Evolutionary conservation across 805 yeast species (phyloP), one percentile per base, ranked within the genome.

Genomic region (Candida insectalens): DNA sequence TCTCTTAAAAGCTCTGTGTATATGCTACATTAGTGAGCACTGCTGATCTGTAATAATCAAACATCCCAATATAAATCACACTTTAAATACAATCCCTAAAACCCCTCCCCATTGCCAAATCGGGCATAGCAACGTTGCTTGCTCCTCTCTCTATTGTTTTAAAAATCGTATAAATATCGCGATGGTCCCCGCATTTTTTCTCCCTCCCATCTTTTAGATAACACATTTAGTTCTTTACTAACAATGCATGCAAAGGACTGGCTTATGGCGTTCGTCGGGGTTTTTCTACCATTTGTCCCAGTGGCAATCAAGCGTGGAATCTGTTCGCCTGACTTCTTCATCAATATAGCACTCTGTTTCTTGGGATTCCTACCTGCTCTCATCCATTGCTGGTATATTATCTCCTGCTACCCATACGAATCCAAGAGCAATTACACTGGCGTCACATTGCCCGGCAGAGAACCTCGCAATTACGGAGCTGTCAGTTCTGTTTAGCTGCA

Each of bases 361-460:
- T 62, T 83, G 29, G 92, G 94, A 2, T 77, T 67, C 51, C 49
- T 83, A 35, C 94, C 94, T 1, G 94, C 92, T 8, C 66, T 83
- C 25, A 55, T 83, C 39, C 94, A 83, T 49, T 62, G 79, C 27
- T 77, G 83, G 72, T 83, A 82, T 55, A 78, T 83, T 47, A 82
- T 83, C 36, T 74, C 84, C 36, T 65, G 71, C 45, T 80, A 80
- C 50, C 94, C 94, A 7, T 49, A 55, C 17, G 59, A 57, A n/a
- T 33, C 48, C 4, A 31, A 38, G 4, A 39, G 53, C 5, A 37
- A 43, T 1, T 54, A 52, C 36, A 34, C 34, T 3, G 62, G 64
- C 18, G 53, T 52, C 26, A 59, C 64, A 7, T 29, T 54, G 10
- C 62, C 63, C 4, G 63, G 64, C 16, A 50, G 62, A 35, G 59